phyloP scores from a whole-genome alignment of 2,329 filamentous ascomycete genomes.

The Volutella citrinella region DNA sequence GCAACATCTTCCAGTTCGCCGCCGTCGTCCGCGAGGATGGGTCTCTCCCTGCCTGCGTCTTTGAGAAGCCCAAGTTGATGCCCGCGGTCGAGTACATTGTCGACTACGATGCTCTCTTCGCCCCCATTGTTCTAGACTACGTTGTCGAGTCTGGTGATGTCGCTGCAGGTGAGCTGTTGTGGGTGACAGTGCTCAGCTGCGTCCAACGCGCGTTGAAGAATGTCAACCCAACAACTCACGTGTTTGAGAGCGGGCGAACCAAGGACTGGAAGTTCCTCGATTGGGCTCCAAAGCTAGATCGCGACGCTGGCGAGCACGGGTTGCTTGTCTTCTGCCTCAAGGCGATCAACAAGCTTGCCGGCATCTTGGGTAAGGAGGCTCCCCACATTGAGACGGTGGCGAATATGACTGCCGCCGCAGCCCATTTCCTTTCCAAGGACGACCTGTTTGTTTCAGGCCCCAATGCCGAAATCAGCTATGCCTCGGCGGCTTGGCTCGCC shows the following conservation, averaged over 20 bases:
- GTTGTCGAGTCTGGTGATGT: constrained; percentile 28
- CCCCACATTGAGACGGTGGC: constrained; percentile 8
- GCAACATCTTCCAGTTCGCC: constrained; percentile 35
- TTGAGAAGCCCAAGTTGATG: constrained; percentile 29
- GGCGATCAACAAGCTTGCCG: constrained; percentile 8
- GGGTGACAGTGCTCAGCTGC: constrained; percentile 28
- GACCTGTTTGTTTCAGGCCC: constrained; percentile 9
- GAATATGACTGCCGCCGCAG: constrained; percentile 7
- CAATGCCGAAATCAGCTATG: constrained; percentile 9
- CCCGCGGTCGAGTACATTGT: constrained; percentile 33
- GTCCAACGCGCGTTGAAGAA: constrained; percentile 24
- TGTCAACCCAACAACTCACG: constrained; percentile 17
- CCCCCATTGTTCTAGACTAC: constrained; percentile 30
- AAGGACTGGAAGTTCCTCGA: constrained; percentile 11
- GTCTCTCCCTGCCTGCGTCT: constrained; percentile 32
- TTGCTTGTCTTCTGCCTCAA: constrained; percentile 8
- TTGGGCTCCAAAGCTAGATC: constrained; percentile 8
- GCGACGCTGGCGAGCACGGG: constrained; percentile 6
- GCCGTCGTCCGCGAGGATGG: constrained; percentile 29
- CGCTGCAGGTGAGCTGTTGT: constrained; percentile 25
- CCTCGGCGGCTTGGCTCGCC: constrained; percentile 11
- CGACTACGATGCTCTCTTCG: constrained; percentile 35
- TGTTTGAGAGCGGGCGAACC: constrained; percentile 4
- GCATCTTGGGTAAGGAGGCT: constrained; percentile 3
- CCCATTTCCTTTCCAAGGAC: constrained; percentile 5